Conservation (phyloP, 257 asterid genomes). For the Craterostigma plantagineum region DNA sequence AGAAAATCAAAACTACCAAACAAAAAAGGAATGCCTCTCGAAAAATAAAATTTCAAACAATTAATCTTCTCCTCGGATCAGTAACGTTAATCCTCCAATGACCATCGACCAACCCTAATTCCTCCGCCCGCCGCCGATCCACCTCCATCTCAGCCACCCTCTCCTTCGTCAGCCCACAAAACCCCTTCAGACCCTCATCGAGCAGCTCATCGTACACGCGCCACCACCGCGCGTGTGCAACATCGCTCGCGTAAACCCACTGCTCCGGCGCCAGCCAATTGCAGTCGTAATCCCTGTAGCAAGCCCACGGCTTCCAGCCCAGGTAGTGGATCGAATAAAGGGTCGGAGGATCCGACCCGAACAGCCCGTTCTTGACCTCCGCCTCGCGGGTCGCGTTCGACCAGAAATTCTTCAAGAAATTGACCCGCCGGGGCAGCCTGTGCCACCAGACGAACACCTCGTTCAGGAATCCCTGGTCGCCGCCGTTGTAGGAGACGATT, state of each 20-base stretch:
- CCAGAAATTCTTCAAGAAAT: slow-evolving; percentile 74
- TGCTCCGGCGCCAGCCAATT: slow-evolving; percentile 51
- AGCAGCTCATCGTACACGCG: slow-evolving; percentile 49
- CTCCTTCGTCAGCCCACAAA: slow-evolving; percentile 32
- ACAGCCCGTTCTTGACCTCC: slow-evolving; percentile 38
- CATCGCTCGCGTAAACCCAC: slow-evolving; percentile 55
- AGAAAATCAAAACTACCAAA: too few relatives aligned
- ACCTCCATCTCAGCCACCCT: slow-evolving; percentile 45
- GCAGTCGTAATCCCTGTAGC: slow-evolving; percentile 81
- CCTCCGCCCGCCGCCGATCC: slow-evolving; percentile 41
- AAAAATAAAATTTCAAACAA: slow-evolving; percentile 9
- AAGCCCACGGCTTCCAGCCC: slow-evolving; percentile 74
- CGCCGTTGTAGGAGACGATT: slow-evolving; percentile 79
- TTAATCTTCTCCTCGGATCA: slow-evolving; percentile 31
- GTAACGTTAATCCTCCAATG: slow-evolving; percentile 66
- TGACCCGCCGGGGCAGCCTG: slow-evolving; percentile 55
- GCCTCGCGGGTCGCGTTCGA: slow-evolving; percentile 32
- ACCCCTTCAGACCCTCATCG: slow-evolving; percentile 23
- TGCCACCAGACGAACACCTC: slow-evolving; percentile 89
- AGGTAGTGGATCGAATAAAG: slow-evolving; percentile 55
- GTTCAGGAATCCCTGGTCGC: slow-evolving; percentile 77
- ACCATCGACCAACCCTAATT: slow-evolving; percentile 21
- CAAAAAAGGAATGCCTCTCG: too few relatives aligned
- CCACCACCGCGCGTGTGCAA: slow-evolving; percentile 71
- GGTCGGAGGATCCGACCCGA: slow-evolving; percentile 58